Evolutionary conservation across 345 rosid genomes (phyloP).

Genomic region (Aegle marmelos): DNA sequence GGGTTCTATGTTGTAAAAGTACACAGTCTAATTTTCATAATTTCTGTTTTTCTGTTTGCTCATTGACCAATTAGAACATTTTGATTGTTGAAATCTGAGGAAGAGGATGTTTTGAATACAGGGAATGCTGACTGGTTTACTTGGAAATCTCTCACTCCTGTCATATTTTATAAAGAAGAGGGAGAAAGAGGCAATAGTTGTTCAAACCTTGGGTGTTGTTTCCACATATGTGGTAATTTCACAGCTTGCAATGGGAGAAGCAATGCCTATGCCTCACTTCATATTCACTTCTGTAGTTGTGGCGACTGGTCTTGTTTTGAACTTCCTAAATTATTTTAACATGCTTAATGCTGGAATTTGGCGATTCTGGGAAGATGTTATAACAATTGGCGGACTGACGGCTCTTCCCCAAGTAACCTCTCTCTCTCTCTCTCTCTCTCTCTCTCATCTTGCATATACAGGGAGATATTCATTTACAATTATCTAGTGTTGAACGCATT

Average conservation of each 20-base stretch:
- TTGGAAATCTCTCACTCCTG: slow-evolving; percentile 82
- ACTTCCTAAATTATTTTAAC: slow-evolving; percentile 50
- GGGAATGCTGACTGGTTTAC: slow-evolving; percentile 87
- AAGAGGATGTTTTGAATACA: slow-evolving; percentile 34
- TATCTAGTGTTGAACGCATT: neutral
- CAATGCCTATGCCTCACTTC: slow-evolving; percentile 72
- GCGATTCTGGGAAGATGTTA: slow-evolving; percentile 84
- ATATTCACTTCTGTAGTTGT: slow-evolving; percentile 52
- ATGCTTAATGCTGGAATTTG: slow-evolving; percentile 51
- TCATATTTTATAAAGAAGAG: slow-evolving; percentile 80
- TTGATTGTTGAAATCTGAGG: neutral
- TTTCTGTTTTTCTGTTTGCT: neutral
- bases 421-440: slow-evolving; percentile 19
- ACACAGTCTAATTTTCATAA: neutral
- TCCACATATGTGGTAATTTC: slow-evolving; percentile 52
- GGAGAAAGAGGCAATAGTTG: slow-evolving; percentile 71
- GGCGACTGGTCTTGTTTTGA: slow-evolving; percentile 56
- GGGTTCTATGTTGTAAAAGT: neutral
- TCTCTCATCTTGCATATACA: neutral
- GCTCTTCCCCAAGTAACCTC: slow-evolving; percentile 73
- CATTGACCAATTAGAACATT: neutral
- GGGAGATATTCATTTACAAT: neutral
- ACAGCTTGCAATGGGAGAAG: slow-evolving; percentile 82
- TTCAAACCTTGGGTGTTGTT: slow-evolving; percentile 79
- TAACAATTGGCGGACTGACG: slow-evolving; percentile 68